Base-by-base conservation (phyloP, 306 rosid species). In the cucumber (Cucumis sativus) region DNA sequence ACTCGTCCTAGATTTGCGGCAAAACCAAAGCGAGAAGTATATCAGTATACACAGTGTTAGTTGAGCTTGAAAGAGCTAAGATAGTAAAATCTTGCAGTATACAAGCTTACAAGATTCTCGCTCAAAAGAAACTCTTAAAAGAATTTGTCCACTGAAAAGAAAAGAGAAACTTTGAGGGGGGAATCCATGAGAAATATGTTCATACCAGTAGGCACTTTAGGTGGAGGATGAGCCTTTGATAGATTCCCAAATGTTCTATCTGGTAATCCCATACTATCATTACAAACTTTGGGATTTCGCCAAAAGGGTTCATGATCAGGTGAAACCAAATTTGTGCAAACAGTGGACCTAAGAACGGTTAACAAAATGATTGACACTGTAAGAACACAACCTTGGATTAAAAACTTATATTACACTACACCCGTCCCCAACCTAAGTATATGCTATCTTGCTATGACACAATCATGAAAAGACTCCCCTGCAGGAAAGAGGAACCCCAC, bases 201-300 rank as follows among this genome's bases (percentile, higher is more conserved):
- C 67, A 58, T 88, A 92, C 98, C 97, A 86, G 86, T 71, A 43
- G 98, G 98, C 30, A 87, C 89, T 84, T 87, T 88, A 20, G 96
- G 98, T 1, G 95, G 98, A 68, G 97, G 97, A 49, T 84, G 89
- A 81, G 80, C 79, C 30, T 28, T 28, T 28, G 30, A 28, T 28
- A 3, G 30, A 28, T 28, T 28, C 77, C 87, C 86, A 61, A 85
- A 84, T 74, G 71, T 80, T 30, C 87, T 30, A 69, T 89, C 91
- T 33, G 79, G 57, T 16, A 82, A 82, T 73, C 86, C 82, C 15
- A 73, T 62, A 77, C 12, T 25, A 16, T 80, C 75, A 60, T 75
- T 86, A 63, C 80, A 80, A 70, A 87, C 81, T 76, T 80, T 86
- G 20, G 76, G 39, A 35, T 79, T 77, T 74, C 78, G 88, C 39